These are phyloP conservation scores for Bretziella fagacearum DNA, from an alignment of 2,329 filamentous ascomycete species.

Conservation along the genomic window DNA sequence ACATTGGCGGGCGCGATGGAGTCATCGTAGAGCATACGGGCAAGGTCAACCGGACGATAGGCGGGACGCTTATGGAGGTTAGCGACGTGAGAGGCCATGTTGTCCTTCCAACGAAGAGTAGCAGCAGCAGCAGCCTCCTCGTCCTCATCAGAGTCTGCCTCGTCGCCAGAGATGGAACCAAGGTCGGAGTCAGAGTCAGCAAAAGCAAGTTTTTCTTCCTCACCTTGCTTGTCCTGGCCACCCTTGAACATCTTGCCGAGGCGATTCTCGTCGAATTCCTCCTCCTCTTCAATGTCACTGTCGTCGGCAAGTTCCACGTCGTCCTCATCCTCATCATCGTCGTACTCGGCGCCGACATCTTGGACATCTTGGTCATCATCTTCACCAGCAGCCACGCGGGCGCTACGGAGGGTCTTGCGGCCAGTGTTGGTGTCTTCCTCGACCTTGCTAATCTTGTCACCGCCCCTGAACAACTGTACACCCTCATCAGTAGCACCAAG, in stretches of 20 bases:
- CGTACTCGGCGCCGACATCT: constrained; percentile 22
- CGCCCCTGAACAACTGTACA: constrained; percentile 70
- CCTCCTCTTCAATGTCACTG: constrained; percentile 37
- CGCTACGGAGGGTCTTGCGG: constrained; percentile 39
- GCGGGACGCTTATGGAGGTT: constrained; percentile 53
- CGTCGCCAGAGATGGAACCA: constrained; percentile 57
- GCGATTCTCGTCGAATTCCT: constrained; percentile 41
- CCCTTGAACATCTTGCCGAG: constrained; percentile 44
- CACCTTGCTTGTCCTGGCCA: constrained; percentile 29
- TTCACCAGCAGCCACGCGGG: constrained; percentile 42
- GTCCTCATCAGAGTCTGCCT: constrained; percentile 31
- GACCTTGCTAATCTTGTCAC: constrained; percentile 46
- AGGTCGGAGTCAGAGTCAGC: constrained; percentile 95
- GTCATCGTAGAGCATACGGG: constrained; percentile 76
- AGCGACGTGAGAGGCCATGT: constrained; percentile 59
- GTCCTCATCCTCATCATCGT: constrained; percentile 28
- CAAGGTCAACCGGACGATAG: constrained; percentile 67
- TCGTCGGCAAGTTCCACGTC: constrained; percentile 32
- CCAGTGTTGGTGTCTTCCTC: constrained; percentile 35
- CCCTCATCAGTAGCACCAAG: constrained; percentile 70
- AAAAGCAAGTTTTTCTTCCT: constrained; percentile 64
- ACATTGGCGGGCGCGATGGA: constrained; percentile 59
- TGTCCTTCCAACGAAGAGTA: constrained; percentile 70
- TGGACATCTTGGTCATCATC: constrained; percentile 40
- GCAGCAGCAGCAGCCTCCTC: constrained; percentile 56